Conservation (phyloP, 139 green algal genomes). For the Deuterostichococcus epilithicus region DNA sequence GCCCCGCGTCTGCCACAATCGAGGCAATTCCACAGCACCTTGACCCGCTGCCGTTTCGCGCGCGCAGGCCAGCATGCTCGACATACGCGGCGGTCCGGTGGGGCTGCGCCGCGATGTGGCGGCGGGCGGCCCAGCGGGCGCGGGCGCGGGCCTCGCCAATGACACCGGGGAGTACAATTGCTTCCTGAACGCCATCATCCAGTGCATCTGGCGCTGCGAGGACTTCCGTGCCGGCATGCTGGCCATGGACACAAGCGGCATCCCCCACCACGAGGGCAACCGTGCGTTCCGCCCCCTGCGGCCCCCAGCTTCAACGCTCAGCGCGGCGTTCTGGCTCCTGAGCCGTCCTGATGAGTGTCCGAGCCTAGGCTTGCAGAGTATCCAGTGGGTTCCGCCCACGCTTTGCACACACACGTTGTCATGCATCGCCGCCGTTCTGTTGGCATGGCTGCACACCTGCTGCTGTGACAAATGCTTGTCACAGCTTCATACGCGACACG, state of each 20-base stretch:
- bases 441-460: too few relatives aligned
- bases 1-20: too few relatives aligned
- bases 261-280: not conserved
- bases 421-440: too few relatives aligned
- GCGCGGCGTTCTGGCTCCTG: not conserved
- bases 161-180: constrained; percentile 79
- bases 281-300: not conserved
- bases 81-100: not conserved
- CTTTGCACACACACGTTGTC: too few relatives aligned
- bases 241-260: not conserved
- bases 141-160: constrained; percentile 49
- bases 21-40: too few relatives aligned
- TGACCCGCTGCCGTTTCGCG: too few relatives aligned
- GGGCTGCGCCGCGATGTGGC: too few relatives aligned
- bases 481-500: too few relatives aligned
- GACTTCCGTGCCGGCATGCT: constrained; percentile 26
- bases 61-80: not conserved
- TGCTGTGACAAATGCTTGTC: too few relatives aligned
- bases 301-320: too few relatives aligned
- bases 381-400: too few relatives aligned
- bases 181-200: constrained; percentile 86
- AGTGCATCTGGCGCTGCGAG: constrained; percentile 60
- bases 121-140: not conserved
- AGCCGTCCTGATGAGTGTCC: not conserved
- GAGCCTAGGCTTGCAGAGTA: not conserved